A percentile compares a stretch with the other conserved stretches of the same genome.
phyloP scores from a whole-genome alignment of 139 green algal species.

The Monoraphidium neglectum region DNA sequence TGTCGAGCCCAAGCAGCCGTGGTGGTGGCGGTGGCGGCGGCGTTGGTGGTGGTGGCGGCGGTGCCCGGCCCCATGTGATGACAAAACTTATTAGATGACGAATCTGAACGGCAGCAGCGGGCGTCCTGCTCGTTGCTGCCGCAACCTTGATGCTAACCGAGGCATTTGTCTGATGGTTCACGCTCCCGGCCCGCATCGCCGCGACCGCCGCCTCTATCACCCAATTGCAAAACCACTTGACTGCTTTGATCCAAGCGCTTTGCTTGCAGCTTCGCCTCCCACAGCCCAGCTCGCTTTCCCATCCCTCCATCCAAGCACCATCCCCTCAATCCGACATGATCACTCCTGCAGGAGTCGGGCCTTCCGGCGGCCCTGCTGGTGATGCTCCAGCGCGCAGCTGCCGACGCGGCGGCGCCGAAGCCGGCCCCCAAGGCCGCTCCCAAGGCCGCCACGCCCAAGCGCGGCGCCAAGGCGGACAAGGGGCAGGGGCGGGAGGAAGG shows the following conservation, averaged over 20 bases:
- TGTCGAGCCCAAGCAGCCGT: background rate
- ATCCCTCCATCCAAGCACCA: background rate
- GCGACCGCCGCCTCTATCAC: no score
- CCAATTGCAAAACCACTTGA: no score
- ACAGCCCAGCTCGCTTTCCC: background rate
- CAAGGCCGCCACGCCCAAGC: background rate
- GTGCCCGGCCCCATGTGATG: slow-evolving; percentile 16
- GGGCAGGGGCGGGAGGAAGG: slow-evolving; percentile 2
- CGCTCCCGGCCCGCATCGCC: no score
- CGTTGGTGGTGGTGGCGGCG: background rate
- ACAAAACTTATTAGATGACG: slow-evolving; percentile 55
- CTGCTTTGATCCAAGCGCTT: no score
- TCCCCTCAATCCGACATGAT: background rate
- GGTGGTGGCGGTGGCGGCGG: background rate
- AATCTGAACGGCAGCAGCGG: slow-evolving; percentile 38
- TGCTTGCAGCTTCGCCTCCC: no score
- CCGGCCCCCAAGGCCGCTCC: background rate
- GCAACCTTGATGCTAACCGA: slow-evolving; percentile 45
- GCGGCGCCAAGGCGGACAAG: slow-evolving; percentile 13
- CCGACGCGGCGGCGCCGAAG: background rate
- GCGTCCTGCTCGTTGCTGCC: slow-evolving; percentile 37
- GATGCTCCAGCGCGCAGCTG: slow-evolving; percentile 9
- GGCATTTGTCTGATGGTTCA: slow-evolving; percentile 60
- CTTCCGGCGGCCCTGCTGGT: slow-evolving; percentile 33
- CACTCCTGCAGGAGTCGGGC: slow-evolving; percentile 16